These are phyloP conservation scores for Clathrospora elynae DNA, from an alignment of 2,329 filamentous ascomycete species.

Conservation along the genomic window DNA sequence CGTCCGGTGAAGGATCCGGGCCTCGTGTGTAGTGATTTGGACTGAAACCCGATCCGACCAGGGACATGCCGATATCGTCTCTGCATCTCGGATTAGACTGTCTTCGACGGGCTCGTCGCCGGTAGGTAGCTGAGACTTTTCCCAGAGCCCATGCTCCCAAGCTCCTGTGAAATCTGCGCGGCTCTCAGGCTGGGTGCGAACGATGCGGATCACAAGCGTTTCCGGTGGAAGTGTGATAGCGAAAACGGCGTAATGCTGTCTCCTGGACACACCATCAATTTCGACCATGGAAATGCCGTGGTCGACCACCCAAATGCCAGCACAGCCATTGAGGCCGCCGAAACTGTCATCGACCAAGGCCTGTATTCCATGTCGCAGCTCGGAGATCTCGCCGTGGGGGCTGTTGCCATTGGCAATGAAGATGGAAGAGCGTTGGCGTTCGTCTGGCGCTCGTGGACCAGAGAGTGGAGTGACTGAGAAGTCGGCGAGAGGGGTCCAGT, in stretches of 20 bases:
- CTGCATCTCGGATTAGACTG: constrained; percentile 35
- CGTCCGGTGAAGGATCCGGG: constrained; percentile 31
- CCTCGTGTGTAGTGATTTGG: constrained; percentile 38
- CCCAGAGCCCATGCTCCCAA: constrained; percentile 35
- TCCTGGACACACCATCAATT: constrained; percentile 31
- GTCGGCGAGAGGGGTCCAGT: constrained; percentile 63
- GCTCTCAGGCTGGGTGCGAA: constrained; percentile 28
- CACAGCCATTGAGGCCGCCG: constrained; percentile 41
- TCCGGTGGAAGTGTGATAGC: constrained; percentile 45
- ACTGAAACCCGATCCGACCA: constrained; percentile 30
- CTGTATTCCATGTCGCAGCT: constrained; percentile 51
- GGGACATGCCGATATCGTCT: constrained; percentile 39
- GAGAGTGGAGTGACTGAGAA: constrained; percentile 42
- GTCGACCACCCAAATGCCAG: constrained; percentile 48
- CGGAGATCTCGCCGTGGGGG: constrained; percentile 52
- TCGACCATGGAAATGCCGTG: constrained; percentile 33
- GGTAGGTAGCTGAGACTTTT: constrained; percentile 28
- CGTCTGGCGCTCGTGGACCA: constrained; percentile 25
- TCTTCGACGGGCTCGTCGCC: constrained; percentile 29
- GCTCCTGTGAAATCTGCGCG: constrained; percentile 25
- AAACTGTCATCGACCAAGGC: constrained; percentile 41
- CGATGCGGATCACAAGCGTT: constrained; percentile 37
- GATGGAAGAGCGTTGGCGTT: constrained; percentile 30
- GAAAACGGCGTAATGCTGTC: constrained; percentile 43
- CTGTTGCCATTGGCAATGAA: constrained; percentile 53